Evolutionary conservation across 208 protist species (phyloP).

Genomic region (Wallacemonas sp.): DNA sequence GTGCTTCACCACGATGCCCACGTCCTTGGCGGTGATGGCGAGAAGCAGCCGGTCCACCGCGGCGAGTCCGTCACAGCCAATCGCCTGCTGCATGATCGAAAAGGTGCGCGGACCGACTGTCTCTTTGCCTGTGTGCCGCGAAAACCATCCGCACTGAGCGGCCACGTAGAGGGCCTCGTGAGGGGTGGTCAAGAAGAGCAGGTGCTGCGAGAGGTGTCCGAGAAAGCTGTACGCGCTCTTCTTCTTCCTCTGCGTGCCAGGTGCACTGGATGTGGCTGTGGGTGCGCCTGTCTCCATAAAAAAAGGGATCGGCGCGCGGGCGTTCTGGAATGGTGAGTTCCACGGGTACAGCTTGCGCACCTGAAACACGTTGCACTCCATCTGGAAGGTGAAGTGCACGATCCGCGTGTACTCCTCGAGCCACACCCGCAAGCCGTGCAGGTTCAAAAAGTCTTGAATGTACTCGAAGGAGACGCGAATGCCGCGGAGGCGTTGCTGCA

Average conservation of each 20-base stretch:
- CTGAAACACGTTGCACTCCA: conserved; percentile 96
- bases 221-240: conserved; percentile 80
- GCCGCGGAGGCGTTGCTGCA: conserved; percentile 84
- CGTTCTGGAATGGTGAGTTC: conserved; percentile 90
- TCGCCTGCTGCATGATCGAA: conserved; percentile 68
- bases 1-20: conserved; percentile 61
- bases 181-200: conserved; percentile 88
- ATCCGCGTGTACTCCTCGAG: conserved; percentile 97
- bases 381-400: conserved; percentile 97
- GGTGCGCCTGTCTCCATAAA: conserved; percentile 44
- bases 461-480: conserved; percentile 96
- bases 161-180: conserved; percentile 80
- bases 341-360: conserved; percentile 92
- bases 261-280: background rate
- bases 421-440: conserved; percentile 97
- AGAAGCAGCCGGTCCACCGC: conserved; percentile 88
- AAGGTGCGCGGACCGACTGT: conserved; percentile 90
- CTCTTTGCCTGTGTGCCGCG: conserved; percentile 45
- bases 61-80: conserved; percentile 81
- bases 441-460: conserved; percentile 97
- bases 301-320: conserved; percentile 93
- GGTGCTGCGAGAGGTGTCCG: conserved; percentile 91
- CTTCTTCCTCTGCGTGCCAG: no score
- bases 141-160: conserved; percentile 88
- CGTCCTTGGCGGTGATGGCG: conserved; percentile 92